Base-by-base conservation (phyloP, 495 filamentous ascomycete species). In the Aspergillus ellipticus region DNA sequence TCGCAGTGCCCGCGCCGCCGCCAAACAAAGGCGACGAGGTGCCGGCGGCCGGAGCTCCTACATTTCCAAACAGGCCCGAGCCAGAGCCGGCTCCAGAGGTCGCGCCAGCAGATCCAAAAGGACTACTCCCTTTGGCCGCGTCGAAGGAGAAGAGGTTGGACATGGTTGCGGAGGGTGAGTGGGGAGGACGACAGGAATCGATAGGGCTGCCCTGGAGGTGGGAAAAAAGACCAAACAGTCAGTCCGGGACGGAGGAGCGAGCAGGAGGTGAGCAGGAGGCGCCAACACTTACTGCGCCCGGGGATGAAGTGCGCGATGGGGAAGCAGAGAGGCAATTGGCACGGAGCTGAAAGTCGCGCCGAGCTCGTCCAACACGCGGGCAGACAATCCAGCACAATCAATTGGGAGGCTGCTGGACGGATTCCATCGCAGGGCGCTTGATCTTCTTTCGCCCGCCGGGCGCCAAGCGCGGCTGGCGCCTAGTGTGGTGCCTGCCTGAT, bases 61-160 rank as follows among this genome's bases (percentile, higher is more conserved):
- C 66, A 65, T 76, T 78, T 51, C 75, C 75, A 64, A 78, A 78
- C 31, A 78, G 58, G 51, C 65, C 66, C 33, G 51, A 49, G 22
- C 67, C 55, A n/a, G 72, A 60, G 21, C 61, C 62, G 24, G 66
- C 52, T 52, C 63, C 66, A 28, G 71, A 58, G 33, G 57, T 51
- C 19, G 59, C 42, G 42, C 64, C 68, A 28, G 68, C 66, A 42
- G 73, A 68, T 6, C 77, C 75, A 54, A 80, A 80, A 5, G 76
- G 55, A 33, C 66, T 52, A 33, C 69, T 15, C n/a, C 10, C 66
- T 35, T 61, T 59, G 43, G 77, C 61, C 6, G 57, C 60, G 41
- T 62, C 66, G 54, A 79, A 76, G 41, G 60, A 66, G 58, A 76
- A 75, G 2, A 56, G 28, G 17, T 58, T 63, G 6, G 69, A 57